These are phyloP conservation scores for Cladosporium sp. DNA, from an alignment of 2,329 filamentous ascomycete genomes.

Conservation along the genomic window DNA sequence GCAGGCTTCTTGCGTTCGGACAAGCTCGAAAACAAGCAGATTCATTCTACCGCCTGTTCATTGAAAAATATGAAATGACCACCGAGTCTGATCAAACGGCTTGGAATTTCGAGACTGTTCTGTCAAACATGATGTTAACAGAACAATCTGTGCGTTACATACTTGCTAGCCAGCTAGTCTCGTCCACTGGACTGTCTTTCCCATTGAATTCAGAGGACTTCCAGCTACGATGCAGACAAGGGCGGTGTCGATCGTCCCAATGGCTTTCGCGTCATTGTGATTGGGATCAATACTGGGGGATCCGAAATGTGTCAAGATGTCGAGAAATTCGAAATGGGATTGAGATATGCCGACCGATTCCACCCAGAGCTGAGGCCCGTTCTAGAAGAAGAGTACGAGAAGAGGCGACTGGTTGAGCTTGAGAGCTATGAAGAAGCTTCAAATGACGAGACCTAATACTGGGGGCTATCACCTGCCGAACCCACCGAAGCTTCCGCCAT, in stretches of 20 bases:
- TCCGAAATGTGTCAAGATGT: neutral
- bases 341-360: neutral
- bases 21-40: too few relatives aligned
- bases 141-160: neutral
- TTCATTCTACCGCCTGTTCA: neutral
- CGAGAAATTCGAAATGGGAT: too few relatives aligned
- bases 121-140: neutral
- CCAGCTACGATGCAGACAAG: too few relatives aligned
- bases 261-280: too few relatives aligned
- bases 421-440: too few relatives aligned
- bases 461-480: conserved; percentile 26
- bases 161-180: neutral
- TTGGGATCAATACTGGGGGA: neutral
- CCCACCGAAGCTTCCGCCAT: conserved; percentile 62
- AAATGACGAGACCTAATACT: too few relatives aligned
- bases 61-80: neutral
- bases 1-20: too few relatives aligned
- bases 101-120: neutral
- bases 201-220: too few relatives aligned
- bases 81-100: neutral
- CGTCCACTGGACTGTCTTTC: neutral
- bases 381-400: too few relatives aligned
- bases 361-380: neutral
- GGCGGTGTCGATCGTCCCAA: too few relatives aligned
- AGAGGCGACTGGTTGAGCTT: too few relatives aligned